These are phyloP conservation scores for Kewa caespitosa DNA, from an alignment of 179 eudicot species.

Conservation along the genomic window DNA sequence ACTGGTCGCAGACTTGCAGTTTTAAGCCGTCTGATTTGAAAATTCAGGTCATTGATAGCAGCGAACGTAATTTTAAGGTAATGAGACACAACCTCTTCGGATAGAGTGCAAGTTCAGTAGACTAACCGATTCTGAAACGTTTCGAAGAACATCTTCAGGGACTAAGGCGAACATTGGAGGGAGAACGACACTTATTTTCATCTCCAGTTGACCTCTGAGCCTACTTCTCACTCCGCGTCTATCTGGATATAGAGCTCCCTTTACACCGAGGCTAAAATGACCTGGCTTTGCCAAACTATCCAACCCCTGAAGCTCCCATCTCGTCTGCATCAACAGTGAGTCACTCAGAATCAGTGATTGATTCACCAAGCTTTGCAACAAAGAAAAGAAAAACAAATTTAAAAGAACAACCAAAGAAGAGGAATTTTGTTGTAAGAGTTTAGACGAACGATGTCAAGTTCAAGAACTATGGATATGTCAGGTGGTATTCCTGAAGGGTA, in stretches of 20 bases:
- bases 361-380: background rate
- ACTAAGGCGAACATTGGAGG: constrained; percentile 65
- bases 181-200: constrained; percentile 67
- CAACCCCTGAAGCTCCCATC: constrained; percentile 88
- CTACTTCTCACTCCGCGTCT: constrained; percentile 53
- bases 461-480: constrained; percentile 64
- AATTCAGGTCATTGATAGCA: too few species aligned
- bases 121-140: constrained; percentile 69
- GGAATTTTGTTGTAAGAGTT: background rate
- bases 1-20: too few species aligned
- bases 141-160: constrained; percentile 63
- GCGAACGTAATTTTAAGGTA: too few species aligned
- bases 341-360: background rate
- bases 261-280: constrained; percentile 64
- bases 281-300: constrained; percentile 65
- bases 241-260: constrained; percentile 72
- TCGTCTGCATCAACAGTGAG: constrained; percentile 49
- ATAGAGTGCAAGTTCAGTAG: background rate
- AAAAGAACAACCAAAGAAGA: too few species aligned
- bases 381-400: background rate
- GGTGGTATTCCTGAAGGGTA: constrained; percentile 75
- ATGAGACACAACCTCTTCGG: too few species aligned
- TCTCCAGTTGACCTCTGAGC: constrained; percentile 70
- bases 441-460: constrained; percentile 68
- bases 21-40: too few species aligned